A percentile compares a stretch with the other conserved stretches of the same genome.
Conservation (phyloP, 108 stramenopile genomes). For the Cyclostephanos invisitatus region DNA sequence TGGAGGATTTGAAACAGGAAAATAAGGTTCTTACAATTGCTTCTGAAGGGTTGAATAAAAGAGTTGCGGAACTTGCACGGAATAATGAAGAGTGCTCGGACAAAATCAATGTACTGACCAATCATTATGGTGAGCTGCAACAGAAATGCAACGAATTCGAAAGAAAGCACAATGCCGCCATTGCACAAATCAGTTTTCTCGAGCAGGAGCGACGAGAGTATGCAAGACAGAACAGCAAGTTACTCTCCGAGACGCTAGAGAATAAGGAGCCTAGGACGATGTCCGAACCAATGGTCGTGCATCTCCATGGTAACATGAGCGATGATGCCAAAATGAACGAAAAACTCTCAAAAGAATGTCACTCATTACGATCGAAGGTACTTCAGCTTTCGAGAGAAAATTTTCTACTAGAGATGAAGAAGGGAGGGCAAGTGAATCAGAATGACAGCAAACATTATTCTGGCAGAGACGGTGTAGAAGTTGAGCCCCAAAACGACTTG, state of each 20-base stretch:
- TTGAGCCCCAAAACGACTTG: conserved; percentile 5
- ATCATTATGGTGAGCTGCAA: conserved; percentile 1
- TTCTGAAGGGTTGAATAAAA: conserved; percentile 7
- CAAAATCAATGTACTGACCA: conserved; percentile 8
- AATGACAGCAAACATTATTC: background rate
- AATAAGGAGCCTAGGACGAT: background rate
- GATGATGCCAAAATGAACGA: background rate
- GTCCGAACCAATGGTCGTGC: conserved; percentile 23
- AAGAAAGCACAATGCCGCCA: conserved; percentile 8
- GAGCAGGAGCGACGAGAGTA: conserved; percentile 22
- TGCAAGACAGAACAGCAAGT: conserved; percentile 11
- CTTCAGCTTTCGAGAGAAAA: conserved; percentile 27
- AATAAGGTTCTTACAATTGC: conserved; percentile 10
- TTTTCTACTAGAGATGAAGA: conserved; percentile 31
- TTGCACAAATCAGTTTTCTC: conserved; percentile 15
- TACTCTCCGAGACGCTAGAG: conserved; percentile 16
- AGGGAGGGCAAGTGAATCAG: background rate
- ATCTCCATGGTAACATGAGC: conserved; percentile 8
- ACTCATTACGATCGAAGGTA: conserved; percentile 26
- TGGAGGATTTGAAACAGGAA: conserved; percentile 9
- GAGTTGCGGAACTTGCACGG: conserved; percentile 11
- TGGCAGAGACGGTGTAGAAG: background rate
- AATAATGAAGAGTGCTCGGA: conserved; percentile 1
- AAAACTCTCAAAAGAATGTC: conserved; percentile 32
- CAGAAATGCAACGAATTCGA: conserved; percentile 9